These are phyloP conservation scores for Diutina neorugosa DNA, from an alignment of 1,139 yeast species.

Conservation along the genomic window DNA sequence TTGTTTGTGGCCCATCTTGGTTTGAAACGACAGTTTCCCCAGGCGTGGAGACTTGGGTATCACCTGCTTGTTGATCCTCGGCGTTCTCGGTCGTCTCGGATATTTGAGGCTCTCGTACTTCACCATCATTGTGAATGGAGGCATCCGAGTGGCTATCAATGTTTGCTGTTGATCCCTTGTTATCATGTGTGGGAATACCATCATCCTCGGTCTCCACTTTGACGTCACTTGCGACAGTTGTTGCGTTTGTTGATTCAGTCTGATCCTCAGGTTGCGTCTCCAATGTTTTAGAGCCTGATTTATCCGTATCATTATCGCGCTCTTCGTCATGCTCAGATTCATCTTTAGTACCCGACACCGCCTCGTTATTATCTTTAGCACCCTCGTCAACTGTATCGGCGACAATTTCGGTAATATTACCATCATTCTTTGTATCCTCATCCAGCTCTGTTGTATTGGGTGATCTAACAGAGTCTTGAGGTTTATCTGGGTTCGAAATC, in stretches of 20 bases:
- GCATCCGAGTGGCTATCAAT: too few relatives aligned
- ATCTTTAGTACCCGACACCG: not conserved
- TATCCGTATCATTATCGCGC: conserved; percentile 7
- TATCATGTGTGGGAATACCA: not conserved
- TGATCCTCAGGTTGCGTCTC: not conserved
- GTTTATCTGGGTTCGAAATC: too few relatives aligned
- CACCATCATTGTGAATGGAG: too few relatives aligned
- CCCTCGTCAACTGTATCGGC: not conserved
- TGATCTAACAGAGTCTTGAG: too few relatives aligned
- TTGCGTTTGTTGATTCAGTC: not conserved
- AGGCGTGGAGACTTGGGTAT: too few relatives aligned
- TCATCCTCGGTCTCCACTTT: not conserved
- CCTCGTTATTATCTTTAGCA: not conserved
- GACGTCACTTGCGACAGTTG: not conserved
- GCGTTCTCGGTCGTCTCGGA: not conserved
- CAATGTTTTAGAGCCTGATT: not conserved
- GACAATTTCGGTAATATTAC: not conserved
- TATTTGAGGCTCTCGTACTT: not conserved
- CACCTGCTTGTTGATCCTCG: not conserved
- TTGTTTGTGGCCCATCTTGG: too few relatives aligned
- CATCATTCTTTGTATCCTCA: not conserved
- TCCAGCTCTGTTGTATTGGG: not conserved
- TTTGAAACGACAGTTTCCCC: too few relatives aligned
- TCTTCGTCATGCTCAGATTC: conserved; percentile 8
- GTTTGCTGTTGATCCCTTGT: not conserved